Base-by-base conservation (phyloP, 2,329 filamentous ascomycete species). In the Penicillium sp. region DNA sequence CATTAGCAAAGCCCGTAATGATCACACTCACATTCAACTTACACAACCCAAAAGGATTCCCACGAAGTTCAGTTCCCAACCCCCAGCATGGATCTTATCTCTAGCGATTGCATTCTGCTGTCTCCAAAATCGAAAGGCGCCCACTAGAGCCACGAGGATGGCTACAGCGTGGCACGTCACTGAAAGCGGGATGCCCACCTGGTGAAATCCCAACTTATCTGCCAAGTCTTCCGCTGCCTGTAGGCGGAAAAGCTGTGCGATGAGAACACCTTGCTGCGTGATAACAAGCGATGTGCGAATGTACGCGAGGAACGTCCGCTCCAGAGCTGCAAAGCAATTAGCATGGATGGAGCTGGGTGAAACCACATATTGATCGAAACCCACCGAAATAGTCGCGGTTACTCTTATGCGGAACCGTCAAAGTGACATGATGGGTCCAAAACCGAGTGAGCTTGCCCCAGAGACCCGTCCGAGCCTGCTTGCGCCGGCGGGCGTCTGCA, bases 251-350 rank as follows among this genome's bases (percentile, higher is more conserved):
- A 91, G 80, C 66, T 91, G 88, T 0, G 87, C 84, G 27, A 88
- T 80, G 3, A 84, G 63, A 2, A 88, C 83, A 16, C 87, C 87
- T 18, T 86, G 75, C 74, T 90, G 86, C 13, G 87, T 85, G 38
- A 91, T 77, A n/a, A 83, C 79, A 36, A 89, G 73, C 0, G 86
- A 89, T 1, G 88, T 91, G 18, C 88, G 83, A 29, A 91, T 79
- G 69, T 91, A 91, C 29, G 82, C 86, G 16, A 92, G 82, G 67
- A 87, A 92, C 16, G 88, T 92, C 53, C 88, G 79, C 72, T 92
- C 88, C 51, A 91, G 81, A 36, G 89, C 88, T 91, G 63, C 1
- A 34, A 27, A 13, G 6, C 8, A 45, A 34, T 58, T 36, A 49
- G 55, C 11, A 39, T 54, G 47, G 49, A 43, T 3, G 14, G 32